A percentile compares a stretch with the other conserved stretches of the same genome.
Conservation (phyloP, 2,329 filamentous ascomycete species). For the Pleomassaria siparia region DNA sequence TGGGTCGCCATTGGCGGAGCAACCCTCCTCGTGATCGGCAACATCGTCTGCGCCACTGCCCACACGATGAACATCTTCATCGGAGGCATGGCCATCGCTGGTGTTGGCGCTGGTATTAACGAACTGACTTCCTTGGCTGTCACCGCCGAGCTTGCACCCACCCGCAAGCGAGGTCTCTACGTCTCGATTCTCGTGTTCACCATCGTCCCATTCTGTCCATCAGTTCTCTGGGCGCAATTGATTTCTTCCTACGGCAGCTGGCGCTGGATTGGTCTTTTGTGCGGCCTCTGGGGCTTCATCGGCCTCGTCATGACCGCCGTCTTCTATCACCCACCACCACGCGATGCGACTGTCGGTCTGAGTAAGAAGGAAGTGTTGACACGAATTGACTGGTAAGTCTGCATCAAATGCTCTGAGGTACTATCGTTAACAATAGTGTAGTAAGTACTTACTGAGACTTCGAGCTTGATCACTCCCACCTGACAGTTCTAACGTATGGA, state of each 20-base stretch:
- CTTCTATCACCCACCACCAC: constrained; percentile 45
- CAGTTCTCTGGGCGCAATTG: constrained; percentile 63
- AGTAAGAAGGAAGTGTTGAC: constrained; percentile 31
- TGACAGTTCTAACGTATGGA: no score
- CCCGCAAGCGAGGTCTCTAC: constrained; percentile 64
- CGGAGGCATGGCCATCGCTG: constrained; percentile 54
- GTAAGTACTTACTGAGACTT: no score
- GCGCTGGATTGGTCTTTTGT: constrained; percentile 58
- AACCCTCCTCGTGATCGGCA: constrained; percentile 41
- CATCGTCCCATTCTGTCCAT: constrained; percentile 64
- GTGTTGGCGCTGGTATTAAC: constrained; percentile 66
- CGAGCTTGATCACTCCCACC: no score
- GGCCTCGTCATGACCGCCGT: constrained; percentile 55
- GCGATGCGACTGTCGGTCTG: constrained; percentile 43
- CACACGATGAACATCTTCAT: constrained; percentile 35
- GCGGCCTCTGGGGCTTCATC: constrained; percentile 54
- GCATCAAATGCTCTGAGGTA: no score
- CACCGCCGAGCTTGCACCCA: constrained; percentile 68
- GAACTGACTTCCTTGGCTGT: constrained; percentile 69
- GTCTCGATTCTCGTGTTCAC: constrained; percentile 62
- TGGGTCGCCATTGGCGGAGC: constrained; percentile 36
- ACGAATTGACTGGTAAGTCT: constrained; percentile 36
- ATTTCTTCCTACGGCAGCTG: constrained; percentile 53
- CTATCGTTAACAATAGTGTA: no score
- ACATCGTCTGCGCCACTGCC: constrained; percentile 31